Base-by-base conservation (phyloP, 1,284 basidiomycete species). In the Cryptococcus floricola region DNA sequence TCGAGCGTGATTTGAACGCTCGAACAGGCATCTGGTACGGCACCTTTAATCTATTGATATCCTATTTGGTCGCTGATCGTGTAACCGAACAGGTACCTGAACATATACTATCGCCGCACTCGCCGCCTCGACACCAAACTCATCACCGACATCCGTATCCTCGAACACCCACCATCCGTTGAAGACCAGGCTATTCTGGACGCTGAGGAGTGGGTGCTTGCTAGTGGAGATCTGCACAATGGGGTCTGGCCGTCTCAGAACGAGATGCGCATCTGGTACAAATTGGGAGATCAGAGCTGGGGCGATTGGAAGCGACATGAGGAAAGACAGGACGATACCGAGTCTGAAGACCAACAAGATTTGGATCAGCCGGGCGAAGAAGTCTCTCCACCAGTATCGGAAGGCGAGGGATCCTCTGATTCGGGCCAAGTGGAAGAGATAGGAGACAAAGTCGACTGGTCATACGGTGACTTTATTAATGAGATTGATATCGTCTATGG, bases 401-500 rank as follows among this genome's bases (percentile, higher is more conserved):
- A 49, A 10, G 48, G 3, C 6, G 37, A 10, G 7, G 42, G 18
- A 18, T 50, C 38, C 18, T 59, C 48, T n/a, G 10, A 47, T 16
- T 46, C 12, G 13, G 57, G 53, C 4, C 47, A 52, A 31, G 56
- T 52, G 31, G 48, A 79, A 85, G 44, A 84, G 87, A 81, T 58
- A 14, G 43, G 48, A 27, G 80, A 80, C n/a, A 85, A 87, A 13
- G 25, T 48, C 34, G 54, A 57, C n/a, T 41, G 31, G n/a, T 41
- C 49, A 28, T 48, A 56, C 42, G 63, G 65, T 13, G 69, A 73
- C n/a, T 77, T 90, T 18, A 84, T 96, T 63, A 95, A 91, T 1
- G 91, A 96, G 73, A 62, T 95, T n/a, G 91, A 94, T 69, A 80
- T 94, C 2, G 75, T 89, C 0, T 94, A 85, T 67, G 92, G 92